Percentiles rank a stretch among this genome's conserved stretches.
Evolutionary conservation across 2,329 filamentous ascomycete species (phyloP).

Genomic region (Phialemonium atrogriseum): DNA sequence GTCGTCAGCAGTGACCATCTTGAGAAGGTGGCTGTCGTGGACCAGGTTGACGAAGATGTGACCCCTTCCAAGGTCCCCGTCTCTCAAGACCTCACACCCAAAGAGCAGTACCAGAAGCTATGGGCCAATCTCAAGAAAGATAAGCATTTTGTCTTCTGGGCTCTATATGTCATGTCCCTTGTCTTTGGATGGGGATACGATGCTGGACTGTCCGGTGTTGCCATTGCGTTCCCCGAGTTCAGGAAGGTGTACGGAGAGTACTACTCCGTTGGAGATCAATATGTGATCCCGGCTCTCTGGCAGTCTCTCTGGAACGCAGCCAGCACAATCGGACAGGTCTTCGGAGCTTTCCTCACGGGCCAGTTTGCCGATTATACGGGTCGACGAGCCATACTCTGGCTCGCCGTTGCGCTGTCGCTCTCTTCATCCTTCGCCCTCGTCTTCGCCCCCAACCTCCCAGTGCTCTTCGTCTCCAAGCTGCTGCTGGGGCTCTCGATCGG

Average conservation of each 20-base stretch:
- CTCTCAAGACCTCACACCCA: constrained; percentile 13
- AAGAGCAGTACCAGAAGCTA: constrained; percentile 17
- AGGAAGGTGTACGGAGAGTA: constrained; percentile 24
- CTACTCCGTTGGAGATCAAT: constrained; percentile 18
- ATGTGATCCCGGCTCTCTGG: constrained; percentile 26
- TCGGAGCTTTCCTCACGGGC: constrained; percentile 18
- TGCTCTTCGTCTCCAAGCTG: constrained; percentile 20
- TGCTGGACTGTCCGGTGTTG: constrained; percentile 24
- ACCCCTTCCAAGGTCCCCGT: neutral
- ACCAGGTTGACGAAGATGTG: constrained; percentile 1
- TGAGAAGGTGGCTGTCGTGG: constrained; percentile 2
- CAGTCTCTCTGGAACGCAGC: constrained; percentile 28
- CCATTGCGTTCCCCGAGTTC: constrained; percentile 25
- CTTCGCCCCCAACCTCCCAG: constrained; percentile 16
- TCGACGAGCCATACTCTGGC: constrained; percentile 15
- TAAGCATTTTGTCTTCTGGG: constrained; percentile 17
- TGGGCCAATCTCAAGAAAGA: constrained; percentile 21
- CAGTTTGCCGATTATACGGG: constrained; percentile 17
- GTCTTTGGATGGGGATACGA: constrained; percentile 27
- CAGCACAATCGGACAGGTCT: constrained; percentile 22
- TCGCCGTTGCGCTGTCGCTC: constrained; percentile 14
- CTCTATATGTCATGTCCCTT: constrained; percentile 21
- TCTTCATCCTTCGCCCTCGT: constrained; percentile 18
- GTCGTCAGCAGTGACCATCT: constrained; percentile 1
- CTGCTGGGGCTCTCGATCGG: constrained; percentile 17